Conservation (phyloP, 805 yeast species). For the Wickerhamiella bombiphila region DNA sequence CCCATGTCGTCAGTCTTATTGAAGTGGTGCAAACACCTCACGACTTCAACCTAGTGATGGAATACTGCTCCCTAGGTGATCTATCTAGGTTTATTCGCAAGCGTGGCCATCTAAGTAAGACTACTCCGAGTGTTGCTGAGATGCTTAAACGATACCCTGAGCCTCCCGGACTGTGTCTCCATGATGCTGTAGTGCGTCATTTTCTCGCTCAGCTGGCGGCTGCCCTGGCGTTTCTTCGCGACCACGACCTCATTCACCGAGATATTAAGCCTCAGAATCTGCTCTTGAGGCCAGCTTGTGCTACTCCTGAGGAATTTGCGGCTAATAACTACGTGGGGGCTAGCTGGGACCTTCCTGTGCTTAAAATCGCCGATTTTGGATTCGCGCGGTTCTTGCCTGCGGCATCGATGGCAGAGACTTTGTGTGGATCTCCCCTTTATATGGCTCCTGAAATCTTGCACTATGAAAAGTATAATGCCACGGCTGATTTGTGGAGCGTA, state of each 20-base stretch:
- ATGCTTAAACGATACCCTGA: slow-evolving; percentile 73
- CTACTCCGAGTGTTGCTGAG: slow-evolving; percentile 66
- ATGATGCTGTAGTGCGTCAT: slow-evolving; percentile 64
- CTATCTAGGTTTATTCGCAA: slow-evolving; percentile 72
- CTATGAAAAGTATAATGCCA: slow-evolving; percentile 91
- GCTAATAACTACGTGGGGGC: slow-evolving; percentile 47
- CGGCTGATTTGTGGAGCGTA: slow-evolving; percentile 96
- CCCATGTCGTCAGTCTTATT: slow-evolving; percentile 76
- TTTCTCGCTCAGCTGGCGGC: slow-evolving; percentile 76
- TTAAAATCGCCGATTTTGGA: slow-evolving; percentile 94
- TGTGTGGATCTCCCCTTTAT: slow-evolving; percentile 94
- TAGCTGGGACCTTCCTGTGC: slow-evolving; percentile 72
- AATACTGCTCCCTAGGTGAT: slow-evolving; percentile 92
- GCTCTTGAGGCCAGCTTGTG: slow-evolving; percentile 57
- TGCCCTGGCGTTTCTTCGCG: slow-evolving; percentile 68
- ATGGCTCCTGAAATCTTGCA: slow-evolving; percentile 97
- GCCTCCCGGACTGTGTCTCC: slow-evolving; percentile 63
- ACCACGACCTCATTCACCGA: slow-evolving; percentile 77
- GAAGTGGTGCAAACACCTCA: slow-evolving; percentile 65
- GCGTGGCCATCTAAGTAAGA: slow-evolving; percentile 46
- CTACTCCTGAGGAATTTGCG: slow-evolving; percentile 23
- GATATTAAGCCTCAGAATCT: slow-evolving; percentile 90
- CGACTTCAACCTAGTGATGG: slow-evolving; percentile 86
- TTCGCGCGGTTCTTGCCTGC: slow-evolving; percentile 90
- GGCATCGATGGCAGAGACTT: slow-evolving; percentile 87